A percentile compares a stretch with the other conserved stretches of the same genome.
These are phyloP conservation scores for Xylaria nigripes DNA, from an alignment of 495 filamentous ascomycete genomes.

Conservation along the genomic window DNA sequence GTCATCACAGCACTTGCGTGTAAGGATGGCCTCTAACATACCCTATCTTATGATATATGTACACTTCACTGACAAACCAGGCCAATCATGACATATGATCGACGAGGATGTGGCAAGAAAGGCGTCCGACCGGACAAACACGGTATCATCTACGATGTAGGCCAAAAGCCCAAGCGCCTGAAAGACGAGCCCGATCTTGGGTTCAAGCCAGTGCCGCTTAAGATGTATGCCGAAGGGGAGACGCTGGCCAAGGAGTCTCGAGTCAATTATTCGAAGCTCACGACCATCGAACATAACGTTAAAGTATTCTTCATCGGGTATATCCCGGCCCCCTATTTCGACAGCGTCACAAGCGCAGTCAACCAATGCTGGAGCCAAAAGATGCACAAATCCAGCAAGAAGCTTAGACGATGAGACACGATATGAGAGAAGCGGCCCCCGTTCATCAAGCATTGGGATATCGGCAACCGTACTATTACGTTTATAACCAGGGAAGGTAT, in stretches of 20 bases:
- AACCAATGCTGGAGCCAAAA: slow-evolving; percentile 40
- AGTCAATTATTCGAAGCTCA: slow-evolving; percentile 38
- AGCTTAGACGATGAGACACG: slow-evolving; percentile 20
- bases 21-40: slow-evolving; percentile 18
- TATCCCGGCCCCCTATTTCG: slow-evolving; percentile 26
- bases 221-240: slow-evolving; percentile 31
- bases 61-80: slow-evolving; percentile 24
- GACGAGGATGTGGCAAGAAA: slow-evolving; percentile 35
- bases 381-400: slow-evolving; percentile 22
- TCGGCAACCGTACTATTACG: slow-evolving; percentile 3
- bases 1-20: slow-evolving; percentile 42
- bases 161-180: slow-evolving; percentile 22
- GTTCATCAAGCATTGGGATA: not conserved
- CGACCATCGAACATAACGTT: slow-evolving; percentile 43
- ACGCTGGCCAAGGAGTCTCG: slow-evolving; percentile 38
- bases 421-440: not conserved
- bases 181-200: slow-evolving; percentile 35
- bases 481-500: not conserved
- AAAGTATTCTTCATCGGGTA: slow-evolving; percentile 39
- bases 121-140: slow-evolving; percentile 40
- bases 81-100: slow-evolving; percentile 41
- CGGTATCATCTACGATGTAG: slow-evolving; percentile 34
- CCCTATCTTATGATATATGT: not conserved
- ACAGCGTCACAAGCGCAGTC: slow-evolving; percentile 33
- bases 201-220: slow-evolving; percentile 30